Base-by-base conservation (phyloP, 331 rosid genomes). In the Pyrus hybrid region DNA sequence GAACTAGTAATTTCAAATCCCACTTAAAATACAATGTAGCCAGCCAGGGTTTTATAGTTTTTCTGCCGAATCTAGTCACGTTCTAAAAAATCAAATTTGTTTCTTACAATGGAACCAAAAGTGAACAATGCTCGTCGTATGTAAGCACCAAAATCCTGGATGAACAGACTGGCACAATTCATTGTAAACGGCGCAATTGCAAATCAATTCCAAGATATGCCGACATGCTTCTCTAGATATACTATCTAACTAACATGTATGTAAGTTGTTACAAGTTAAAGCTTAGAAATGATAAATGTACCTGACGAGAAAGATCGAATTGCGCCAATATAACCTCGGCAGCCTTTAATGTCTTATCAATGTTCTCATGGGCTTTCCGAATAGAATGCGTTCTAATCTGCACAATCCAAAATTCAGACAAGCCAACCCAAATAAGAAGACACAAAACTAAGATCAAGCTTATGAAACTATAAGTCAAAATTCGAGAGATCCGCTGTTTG, bases 361-460 rank as follows among this genome's bases (percentile, higher is more conserved):
- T 95, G 70, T 95, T 92, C 83, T 88, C 99, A 71, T 95, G 97
- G 76, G 99, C 97, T 89, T 95, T 92, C 76, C 99, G 82, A 71
- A 95, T 92, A 57, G 96, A 89, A 77, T 95, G 92, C 5, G 99
- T 95, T 72, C 97, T 85, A 76, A 95, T 81, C 99, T 90, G 90
- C 63, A 79, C 45, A 63, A 26, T 12, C 67, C 81, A 76, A 32
- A 67, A 58, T 22, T 16, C 69, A 60, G 63, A 32, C 25, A 69
- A 80, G 57, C 56, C 29, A 51, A 1, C 57, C 21, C 57, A 28
- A 66, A 29, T 6, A 79, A 79, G 5, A 10, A 22, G 33, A 66
- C 30, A 13, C 63, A 71, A 69, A 81, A 37, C 74, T 35, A 74
- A 54, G 21, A 7, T 73, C 63, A 21, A 23, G 25, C 80, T 23